Percentiles rank a stretch among this genome's conserved stretches.
Evolutionary conservation across 306 rosid species (phyloP).

Genomic region (Casuarina cunninghamiana): DNA sequence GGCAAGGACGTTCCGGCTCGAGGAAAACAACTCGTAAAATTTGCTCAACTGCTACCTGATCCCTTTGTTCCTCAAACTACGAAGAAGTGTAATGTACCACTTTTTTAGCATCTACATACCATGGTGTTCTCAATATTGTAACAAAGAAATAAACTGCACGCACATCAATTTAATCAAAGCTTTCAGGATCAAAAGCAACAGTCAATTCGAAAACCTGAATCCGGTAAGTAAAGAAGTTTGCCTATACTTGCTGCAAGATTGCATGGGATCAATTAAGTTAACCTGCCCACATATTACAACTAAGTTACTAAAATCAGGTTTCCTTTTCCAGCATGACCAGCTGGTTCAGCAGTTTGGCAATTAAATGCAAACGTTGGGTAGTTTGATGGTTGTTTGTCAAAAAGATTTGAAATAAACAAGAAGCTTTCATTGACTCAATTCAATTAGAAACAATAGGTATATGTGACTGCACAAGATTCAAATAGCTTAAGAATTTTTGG

Average conservation of each 20-base stretch:
- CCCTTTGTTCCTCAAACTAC: conserved; percentile 95
- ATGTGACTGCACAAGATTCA: not conserved
- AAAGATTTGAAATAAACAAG: not conserved
- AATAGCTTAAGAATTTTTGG: not conserved
- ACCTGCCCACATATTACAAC: not conserved
- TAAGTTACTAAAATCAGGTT: not conserved
- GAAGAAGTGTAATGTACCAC: conserved; percentile 16
- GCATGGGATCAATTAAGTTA: not conserved
- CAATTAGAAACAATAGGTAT: not conserved
- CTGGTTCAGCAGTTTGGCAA: not conserved
- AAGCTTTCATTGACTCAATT: not conserved
- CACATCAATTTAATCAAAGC: not conserved
- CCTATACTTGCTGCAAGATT: not conserved
- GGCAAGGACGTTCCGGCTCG: conserved; percentile 73
- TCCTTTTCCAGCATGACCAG: not conserved
- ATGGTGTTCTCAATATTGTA: conserved; percentile 8
- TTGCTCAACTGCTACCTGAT: conserved; percentile 85
- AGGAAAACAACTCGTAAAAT: conserved; percentile 80
- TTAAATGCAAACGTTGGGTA: not conserved
- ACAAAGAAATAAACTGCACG: not conserved
- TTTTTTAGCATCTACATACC: conserved; percentile 24
- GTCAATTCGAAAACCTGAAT: not conserved
- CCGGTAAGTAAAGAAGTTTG: not conserved
- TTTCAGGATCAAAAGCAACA: not conserved
- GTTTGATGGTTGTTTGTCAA: not conserved